Base-by-base conservation (phyloP, 139 green algal genomes). In the Edaphochlamys debaryana region DNA sequence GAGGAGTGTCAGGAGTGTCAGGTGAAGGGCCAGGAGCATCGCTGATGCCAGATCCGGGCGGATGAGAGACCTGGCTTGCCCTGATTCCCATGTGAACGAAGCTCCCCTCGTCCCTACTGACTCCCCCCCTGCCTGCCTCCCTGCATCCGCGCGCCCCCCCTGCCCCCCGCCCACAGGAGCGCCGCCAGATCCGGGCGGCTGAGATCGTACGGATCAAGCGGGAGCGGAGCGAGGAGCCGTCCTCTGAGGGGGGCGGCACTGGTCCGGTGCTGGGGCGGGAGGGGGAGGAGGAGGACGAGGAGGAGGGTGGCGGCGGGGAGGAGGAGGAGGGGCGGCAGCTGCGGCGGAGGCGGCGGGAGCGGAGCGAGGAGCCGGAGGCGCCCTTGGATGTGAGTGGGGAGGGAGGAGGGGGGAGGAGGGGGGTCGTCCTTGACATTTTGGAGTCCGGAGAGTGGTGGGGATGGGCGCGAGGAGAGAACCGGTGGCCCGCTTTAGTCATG, bases 121-220 rank as follows among this genome's bases (percentile, higher is more conserved):
- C n/a, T n/a, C 45, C 45, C 13, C 45, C 45, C 45, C 45, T 54
- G 11, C 13, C 45, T 54, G 45, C 45, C 45, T 9, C 45, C 45
- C 13, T 13, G 54, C 60, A 9, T 54, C 45, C 45, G 9, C 11
- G 45, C 45, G 45, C 45, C 9, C 45, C 45, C 45, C 45, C n/a
- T n/a, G n/a, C n/a, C n/a, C n/a, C n/a, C n/a, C n/a, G n/a, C 54
- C 34, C 37, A 67, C 67, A 69, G 56, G 86, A 81, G 71, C 67
- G 79, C 11, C 67, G 86, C 8, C 82, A 91, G 62, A 90, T 93
- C 41, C 68, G 84, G 3, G 86, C 87, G 37, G 87, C 91, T 64
- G 86, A 92, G 76, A 84, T 93, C 22, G 82, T 94, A 30, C 82
- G 88, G 22, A 19, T 62, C 9, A 83, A 83, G 45, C 63, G 77